Base-by-base conservation (phyloP, 148 eudicot species). In the Camellia japonica region DNA sequence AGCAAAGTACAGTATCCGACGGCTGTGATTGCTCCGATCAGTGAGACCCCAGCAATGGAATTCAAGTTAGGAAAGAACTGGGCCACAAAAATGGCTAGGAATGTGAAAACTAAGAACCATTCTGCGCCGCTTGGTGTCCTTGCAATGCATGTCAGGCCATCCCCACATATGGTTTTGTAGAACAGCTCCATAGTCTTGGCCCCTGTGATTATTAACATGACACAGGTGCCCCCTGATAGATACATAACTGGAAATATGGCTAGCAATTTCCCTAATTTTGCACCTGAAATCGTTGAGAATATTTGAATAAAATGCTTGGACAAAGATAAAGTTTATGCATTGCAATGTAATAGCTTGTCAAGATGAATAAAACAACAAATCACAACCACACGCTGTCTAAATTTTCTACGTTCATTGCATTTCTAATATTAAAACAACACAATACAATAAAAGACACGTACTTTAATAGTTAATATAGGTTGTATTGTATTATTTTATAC, bases 161-260 rank as follows among this genome's bases (percentile, higher is more conserved):
- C 62, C 15, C 70, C 84, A 46, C 90, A 89, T 59, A 90, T 55
- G 76, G 64, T n/a, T 30, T 73, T 51, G 58, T 86, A 86, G 44
- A 92, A 79, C 54, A 73, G 79, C 56, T 87, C 75, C 85, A 92
- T 73, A 43, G 84, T 82, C 4, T 80, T 59, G 42, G 91, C 92
- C 20, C 91, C 92, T 0, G 47, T 82, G 77, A 90, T 92, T 10
- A 86, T 81, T 41, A 85, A 78, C 77, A 85, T 63, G 7, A 83
- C 84, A 71, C 97, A 92, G 9, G 91, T 83, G 2, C 92, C 97
- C n/a, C 92, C 89, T 30, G 97, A 89, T 73, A 90, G 85, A 80
- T 90, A 92, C 91, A 89, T 80, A 6, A 87, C 82, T 42, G 97
- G 94, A 52, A 90, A 87, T 3, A 92, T 61, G 1, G 82, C 86